Evolutionary conservation across 2,329 filamentous ascomycete species (phyloP).

Genomic region (Zasmidium citrigriseum): DNA sequence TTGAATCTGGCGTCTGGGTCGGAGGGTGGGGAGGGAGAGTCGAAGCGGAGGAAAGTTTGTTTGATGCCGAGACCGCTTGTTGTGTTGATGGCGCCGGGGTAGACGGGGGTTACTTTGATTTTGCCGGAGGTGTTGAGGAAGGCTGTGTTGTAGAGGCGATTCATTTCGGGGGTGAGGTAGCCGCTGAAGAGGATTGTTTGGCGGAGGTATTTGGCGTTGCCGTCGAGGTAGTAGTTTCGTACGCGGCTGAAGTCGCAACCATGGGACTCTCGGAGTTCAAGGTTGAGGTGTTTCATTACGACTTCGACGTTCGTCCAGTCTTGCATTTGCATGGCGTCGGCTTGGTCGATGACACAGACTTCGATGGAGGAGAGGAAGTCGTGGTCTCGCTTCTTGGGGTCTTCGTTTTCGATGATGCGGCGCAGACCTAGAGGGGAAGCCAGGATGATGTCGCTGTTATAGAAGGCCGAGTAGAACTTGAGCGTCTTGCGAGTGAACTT

Average conservation of each 20-base stretch:
- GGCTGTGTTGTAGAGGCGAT: constrained; percentile 72
- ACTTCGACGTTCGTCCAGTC: constrained; percentile 97
- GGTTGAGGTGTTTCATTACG: constrained; percentile 88
- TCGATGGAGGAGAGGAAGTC: constrained; percentile 96
- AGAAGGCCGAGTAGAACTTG: constrained; percentile 93
- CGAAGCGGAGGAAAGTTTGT: constrained; percentile 89
- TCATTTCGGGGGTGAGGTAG: constrained; percentile 86
- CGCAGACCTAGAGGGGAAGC: constrained; percentile 87
- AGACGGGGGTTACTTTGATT: constrained; percentile 67
- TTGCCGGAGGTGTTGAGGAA: constrained; percentile 83
- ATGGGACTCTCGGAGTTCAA: constrained; percentile 77
- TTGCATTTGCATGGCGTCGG: constrained; percentile 92
- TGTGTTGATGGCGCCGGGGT: constrained; percentile 64
- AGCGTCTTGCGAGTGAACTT: constrained; percentile 96
- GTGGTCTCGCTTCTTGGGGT: constrained; percentile 70
- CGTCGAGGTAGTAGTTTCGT: constrained; percentile 89
- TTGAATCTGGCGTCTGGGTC: constrained; percentile 90
- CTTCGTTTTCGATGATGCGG: constrained; percentile 81
- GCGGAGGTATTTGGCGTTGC: constrained; percentile 74
- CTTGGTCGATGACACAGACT: constrained; percentile 84
- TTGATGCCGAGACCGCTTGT: constrained; percentile 63
- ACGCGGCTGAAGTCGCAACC: constrained; percentile 93
- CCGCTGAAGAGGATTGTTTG: constrained; percentile 82
- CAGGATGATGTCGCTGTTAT: constrained; percentile 92
- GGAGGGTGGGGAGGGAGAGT: constrained; percentile 65